phyloP scores from a whole-genome alignment of 1,284 basidiomycete species.

The Tranzscheliella williamsii region DNA sequence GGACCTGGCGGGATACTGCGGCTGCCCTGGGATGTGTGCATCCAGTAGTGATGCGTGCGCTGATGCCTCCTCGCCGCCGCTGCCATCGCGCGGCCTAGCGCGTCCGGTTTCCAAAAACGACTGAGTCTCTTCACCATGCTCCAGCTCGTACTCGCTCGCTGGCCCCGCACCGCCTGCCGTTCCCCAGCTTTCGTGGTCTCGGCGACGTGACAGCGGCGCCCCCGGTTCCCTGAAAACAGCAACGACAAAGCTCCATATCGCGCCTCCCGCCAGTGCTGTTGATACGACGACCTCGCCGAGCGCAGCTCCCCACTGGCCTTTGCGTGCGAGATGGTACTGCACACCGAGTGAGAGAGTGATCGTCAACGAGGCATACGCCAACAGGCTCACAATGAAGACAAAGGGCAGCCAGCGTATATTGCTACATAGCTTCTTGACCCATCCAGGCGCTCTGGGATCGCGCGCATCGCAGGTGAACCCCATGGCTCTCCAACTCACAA shows the following conservation, averaged over 20 bases:
- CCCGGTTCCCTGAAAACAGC: conserved; percentile 41
- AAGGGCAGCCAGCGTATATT: conserved; percentile 35
- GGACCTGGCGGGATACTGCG: conserved; percentile 37
- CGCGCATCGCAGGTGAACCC: conserved; percentile 35
- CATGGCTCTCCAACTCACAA: no score
- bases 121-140: conserved; percentile 8
- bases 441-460: conserved; percentile 15
- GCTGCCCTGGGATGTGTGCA: conserved; percentile 36
- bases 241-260: conserved; percentile 34
- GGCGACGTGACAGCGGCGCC: conserved; percentile 1
- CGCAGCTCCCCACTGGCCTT: conserved; percentile 16
- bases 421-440: conserved; percentile 12
- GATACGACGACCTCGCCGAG: conserved; percentile 25
- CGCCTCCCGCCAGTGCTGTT: conserved; percentile 28
- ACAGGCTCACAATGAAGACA: conserved; percentile 28
- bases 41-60: conserved; percentile 26
- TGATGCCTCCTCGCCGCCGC: no score
- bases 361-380: conserved; percentile 34
- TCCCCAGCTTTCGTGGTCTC: conserved; percentile 7
- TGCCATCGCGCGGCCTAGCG: no score
- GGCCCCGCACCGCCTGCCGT: background rate
- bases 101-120: no score
- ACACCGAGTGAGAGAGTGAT: conserved; percentile 29
- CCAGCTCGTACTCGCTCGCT: conserved; percentile 14
- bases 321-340: conserved; percentile 15